Evolutionary conservation across 2,329 filamentous ascomycete species (phyloP).

Genomic region (Ophiocordyceps camponoti-rufipedis): DNA sequence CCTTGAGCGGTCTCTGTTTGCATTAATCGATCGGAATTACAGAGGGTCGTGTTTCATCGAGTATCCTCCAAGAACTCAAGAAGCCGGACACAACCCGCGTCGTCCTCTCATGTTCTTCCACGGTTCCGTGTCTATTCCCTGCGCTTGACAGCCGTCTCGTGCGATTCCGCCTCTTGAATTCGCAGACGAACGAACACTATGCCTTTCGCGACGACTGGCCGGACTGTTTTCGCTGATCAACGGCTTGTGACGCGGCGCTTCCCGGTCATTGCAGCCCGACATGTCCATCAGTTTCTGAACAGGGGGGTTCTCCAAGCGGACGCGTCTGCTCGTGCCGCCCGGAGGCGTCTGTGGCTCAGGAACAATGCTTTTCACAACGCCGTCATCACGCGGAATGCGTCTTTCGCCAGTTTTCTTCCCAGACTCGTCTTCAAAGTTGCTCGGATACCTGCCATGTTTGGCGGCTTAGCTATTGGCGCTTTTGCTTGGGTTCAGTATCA

Average conservation of each 20-base stretch:
- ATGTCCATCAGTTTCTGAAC: slow-evolving; percentile 47
- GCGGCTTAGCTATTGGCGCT: slow-evolving; percentile 70
- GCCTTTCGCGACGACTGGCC: slow-evolving; percentile 14
- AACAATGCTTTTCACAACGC: slow-evolving; percentile 75
- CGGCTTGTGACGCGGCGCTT: slow-evolving; percentile 47
- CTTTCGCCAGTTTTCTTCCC: slow-evolving; percentile 52
- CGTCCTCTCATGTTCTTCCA: not conserved
- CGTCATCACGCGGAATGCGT: slow-evolving; percentile 43
- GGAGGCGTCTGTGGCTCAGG: slow-evolving; percentile 55
- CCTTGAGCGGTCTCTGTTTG: not conserved
- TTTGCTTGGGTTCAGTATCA: slow-evolving; percentile 93
- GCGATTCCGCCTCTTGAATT: not conserved
- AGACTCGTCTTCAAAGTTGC: slow-evolving; percentile 82
- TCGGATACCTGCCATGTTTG: slow-evolving; percentile 78
- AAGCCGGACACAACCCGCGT: not conserved
- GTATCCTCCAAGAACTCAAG: not conserved
- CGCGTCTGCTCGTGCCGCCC: slow-evolving; percentile 39
- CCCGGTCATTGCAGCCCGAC: slow-evolving; percentile 35
- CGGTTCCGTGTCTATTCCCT: not conserved
- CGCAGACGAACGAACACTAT: not conserved
- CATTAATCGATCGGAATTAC: slow-evolving; percentile 2
- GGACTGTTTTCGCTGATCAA: slow-evolving; percentile 48
- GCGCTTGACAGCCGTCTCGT: not conserved
- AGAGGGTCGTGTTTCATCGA: not conserved
- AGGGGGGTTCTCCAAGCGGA: slow-evolving; percentile 53